Evolutionary conservation across 805 yeast genomes (phyloP), one percentile per base, ranked within the genome.

Genomic region (Hanseniaspora mollemarum): DNA sequence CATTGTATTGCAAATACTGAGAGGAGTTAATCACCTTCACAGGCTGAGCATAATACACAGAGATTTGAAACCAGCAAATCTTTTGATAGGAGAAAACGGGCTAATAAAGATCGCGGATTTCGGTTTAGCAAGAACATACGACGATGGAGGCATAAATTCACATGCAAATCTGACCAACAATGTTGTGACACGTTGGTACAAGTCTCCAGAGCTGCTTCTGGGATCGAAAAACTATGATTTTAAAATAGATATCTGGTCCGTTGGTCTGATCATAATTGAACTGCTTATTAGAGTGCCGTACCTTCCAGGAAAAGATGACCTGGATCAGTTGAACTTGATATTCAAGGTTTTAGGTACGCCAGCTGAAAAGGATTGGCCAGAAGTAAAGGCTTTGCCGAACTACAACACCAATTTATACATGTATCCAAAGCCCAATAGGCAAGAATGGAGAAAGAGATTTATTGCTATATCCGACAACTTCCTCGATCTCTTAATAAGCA

Each of bases 311-410:
- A 79, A 78, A 58, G 87, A 84, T 56, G 98, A 92, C 63, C 64
- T 78, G 1, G 95, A 88, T 61, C 99, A 92, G 63, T 66, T 88
- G 36, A 94, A 83, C 44, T 83, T 87, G n/a, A 92, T 97, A 0
- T 90, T 92, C 63, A 78, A 85, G 60, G 98, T 97, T 0, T 67
- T 90, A 53, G 99, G 99, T 0, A 88, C 98, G 0, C 98, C 99
- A 4, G 84, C 94, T 0, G 96, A 88, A 57, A 78, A 74, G 29
- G 78, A 71, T 2, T 92, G 98, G 98, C 94, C 95, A 0, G 84
- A 87, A 43, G 94, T 90, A 2, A 76, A 88, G 1, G 71, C 76
- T 53, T 72, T 92, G 46, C 92, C 95, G 0, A 71, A 77, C 25
- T 92, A 85, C 62, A 78, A 82, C 59, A 46, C 51, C 10, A 77